These are phyloP conservation scores for Rutidosis leptorrhynchoides DNA, from an alignment of 129 eudicot genomes.

Conservation along the genomic window DNA sequence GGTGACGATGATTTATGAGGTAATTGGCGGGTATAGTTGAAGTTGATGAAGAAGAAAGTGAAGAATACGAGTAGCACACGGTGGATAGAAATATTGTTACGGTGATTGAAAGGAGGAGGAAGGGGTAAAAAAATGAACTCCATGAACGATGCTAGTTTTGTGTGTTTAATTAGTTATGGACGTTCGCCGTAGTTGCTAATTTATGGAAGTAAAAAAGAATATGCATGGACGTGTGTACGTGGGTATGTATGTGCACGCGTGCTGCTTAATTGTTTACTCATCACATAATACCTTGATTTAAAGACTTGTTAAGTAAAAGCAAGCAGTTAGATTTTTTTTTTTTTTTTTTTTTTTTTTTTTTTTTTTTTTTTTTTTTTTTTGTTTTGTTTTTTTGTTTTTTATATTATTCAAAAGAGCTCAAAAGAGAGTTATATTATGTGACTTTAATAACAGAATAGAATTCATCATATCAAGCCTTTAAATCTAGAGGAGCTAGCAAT, in stretches of 20 bases:
- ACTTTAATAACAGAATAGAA: too few species aligned
- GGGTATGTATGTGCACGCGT: conserved; percentile 37
- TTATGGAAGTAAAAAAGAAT: too few species aligned
- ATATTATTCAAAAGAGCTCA: neutral
- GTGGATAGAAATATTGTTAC: conserved; percentile 13
- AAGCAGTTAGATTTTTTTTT: conserved; percentile 18
- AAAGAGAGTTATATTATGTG: too few species aligned
- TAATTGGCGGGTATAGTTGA: conserved; percentile 12
- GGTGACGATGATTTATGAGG: conserved; percentile 1
- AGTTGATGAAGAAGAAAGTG: conserved; percentile 18
- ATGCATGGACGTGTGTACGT: conserved; percentile 36
- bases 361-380: too few species aligned
- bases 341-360: too few species aligned
- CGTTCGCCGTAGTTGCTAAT: too few species aligned
- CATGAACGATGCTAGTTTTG: conserved; percentile 29
- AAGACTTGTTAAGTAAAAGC: conserved; percentile 31
- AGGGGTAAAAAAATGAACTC: conserved; percentile 30
- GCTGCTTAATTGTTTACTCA: conserved; percentile 30
- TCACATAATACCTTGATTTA: conserved; percentile 29
- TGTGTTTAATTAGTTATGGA: neutral
- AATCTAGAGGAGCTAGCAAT: neutral
- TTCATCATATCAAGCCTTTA: neutral
- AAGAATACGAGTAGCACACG: too few species aligned
- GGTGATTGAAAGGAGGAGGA: conserved; percentile 23
- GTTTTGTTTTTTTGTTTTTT: neutral